Evolutionary conservation across 2,329 filamentous ascomycete species (phyloP), one percentile per base, ranked within the genome.

Genomic region (Domatiomyces catenatus): DNA sequence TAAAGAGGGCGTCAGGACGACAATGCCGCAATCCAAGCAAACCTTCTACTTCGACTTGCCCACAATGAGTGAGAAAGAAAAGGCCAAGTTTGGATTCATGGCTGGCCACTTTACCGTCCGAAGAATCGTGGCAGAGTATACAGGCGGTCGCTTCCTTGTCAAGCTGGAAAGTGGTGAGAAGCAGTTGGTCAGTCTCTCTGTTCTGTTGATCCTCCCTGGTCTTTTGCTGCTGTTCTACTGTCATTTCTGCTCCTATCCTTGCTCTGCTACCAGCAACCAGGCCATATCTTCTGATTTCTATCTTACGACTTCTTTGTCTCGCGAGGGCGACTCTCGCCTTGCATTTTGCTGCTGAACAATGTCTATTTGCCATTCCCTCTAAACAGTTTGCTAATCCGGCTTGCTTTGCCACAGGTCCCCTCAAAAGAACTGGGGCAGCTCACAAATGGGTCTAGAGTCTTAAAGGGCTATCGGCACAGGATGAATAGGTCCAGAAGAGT

Each of bases 31-130:
- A 39, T 39, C 15, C 12, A 39, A 15, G 32, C 32, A 39, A 39
- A 39, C 32, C 26, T 55, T 59, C 49, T 60, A 59, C 39, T 60
- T 70, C 32, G 54, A 64, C 26, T 52, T 68, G 10, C 67, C 67
- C 8, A 44, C 18, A 1, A 48, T 67, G 4, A 48, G 59, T 3
- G 60, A 67, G 42, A 49, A 60, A 5, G 61, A 66, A 48, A 53
- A 56, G 18, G 57, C 63, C 8, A 62, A 66, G 18, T 71, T 69
- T 54, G 59, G 66, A 12, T 67, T 59, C 49, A 57, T 70, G 12
- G 66, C 67, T 1, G 67, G 67, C 8, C 66, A 69, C 55, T 68
- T 63, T 49, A 54, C 57, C 5, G 63, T 64, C 10, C 58, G 56
- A 17, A 59, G 59, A 24, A 56, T 70, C 47, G 57, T 68, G 46